phyloP scores from a whole-genome alignment of 345 rosid species.

The Psidium guajava region DNA sequence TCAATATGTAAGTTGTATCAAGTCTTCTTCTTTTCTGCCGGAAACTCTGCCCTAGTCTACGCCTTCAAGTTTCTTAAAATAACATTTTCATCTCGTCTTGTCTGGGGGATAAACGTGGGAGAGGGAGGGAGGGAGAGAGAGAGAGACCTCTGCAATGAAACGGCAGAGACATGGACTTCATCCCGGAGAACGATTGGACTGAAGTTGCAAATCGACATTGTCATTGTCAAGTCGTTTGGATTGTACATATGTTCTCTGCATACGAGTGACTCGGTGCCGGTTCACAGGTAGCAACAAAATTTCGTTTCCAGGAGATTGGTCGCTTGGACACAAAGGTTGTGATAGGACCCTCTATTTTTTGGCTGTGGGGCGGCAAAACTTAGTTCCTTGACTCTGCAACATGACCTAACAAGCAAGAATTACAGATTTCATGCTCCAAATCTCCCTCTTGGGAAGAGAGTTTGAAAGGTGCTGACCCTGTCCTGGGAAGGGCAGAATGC shows the following conservation, averaged over 20 bases:
- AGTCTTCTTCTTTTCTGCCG: neutral
- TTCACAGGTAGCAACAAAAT: neutral
- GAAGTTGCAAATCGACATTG: neutral
- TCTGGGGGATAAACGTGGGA: neutral
- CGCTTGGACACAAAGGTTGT: neutral
- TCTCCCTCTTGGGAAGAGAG: neutral
- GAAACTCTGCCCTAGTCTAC: neutral
- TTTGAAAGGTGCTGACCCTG: neutral
- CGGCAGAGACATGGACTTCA: neutral
- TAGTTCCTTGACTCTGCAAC: neutral
- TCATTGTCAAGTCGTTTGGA: neutral
- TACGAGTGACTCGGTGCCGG: neutral
- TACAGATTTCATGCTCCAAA: neutral
- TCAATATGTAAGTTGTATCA: too few relatives aligned
- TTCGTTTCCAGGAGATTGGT: neutral
- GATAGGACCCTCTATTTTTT: too few relatives aligned
- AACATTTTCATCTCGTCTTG: neutral
- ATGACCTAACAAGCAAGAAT: neutral
- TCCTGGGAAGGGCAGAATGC: neutral
- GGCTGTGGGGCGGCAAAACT: neutral
- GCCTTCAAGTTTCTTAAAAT: neutral
- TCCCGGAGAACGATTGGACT: neutral
- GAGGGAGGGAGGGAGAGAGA: neutral
- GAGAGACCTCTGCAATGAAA: neutral
- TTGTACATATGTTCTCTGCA: neutral